Percentiles rank a stretch among this genome's conserved stretches.
Conservation (phyloP, 495 filamentous ascomycete genomes). For the Daldinia concentrica region DNA sequence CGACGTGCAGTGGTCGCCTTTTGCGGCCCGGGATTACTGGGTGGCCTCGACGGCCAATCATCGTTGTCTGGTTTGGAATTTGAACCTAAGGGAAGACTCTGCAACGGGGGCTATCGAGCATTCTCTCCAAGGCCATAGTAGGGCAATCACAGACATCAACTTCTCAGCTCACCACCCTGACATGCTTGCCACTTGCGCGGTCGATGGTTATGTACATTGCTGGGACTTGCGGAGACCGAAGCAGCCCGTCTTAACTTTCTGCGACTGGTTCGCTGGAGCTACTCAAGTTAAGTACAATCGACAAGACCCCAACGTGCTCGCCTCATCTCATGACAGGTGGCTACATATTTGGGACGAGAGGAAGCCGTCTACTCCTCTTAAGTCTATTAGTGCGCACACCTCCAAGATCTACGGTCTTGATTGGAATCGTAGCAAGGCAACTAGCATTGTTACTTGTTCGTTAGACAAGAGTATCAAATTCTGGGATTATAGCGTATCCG, state of each 20-base stretch:
- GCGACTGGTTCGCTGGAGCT: slow-evolving; percentile 93
- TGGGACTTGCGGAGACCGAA: slow-evolving; percentile 86
- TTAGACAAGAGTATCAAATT: slow-evolving; percentile 93
- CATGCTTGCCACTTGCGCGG: slow-evolving; percentile 85
- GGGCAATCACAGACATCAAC: slow-evolving; percentile 96
- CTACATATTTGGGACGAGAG: slow-evolving; percentile 92
- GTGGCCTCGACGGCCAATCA: slow-evolving; percentile 94
- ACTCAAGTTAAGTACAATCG: slow-evolving; percentile 97
- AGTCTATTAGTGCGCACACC: slow-evolving; percentile 86
- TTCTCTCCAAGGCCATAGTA: slow-evolving; percentile 86
- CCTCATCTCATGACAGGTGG: slow-evolving; percentile 88
- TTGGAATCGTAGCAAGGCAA: slow-evolving; percentile 82
- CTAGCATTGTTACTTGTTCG: slow-evolving; percentile 84
- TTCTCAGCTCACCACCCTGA: slow-evolving; percentile 94
- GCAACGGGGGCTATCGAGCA: slow-evolving; percentile 81
- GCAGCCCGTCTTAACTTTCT: slow-evolving; percentile 82
- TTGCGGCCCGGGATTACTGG: slow-evolving; percentile 89
- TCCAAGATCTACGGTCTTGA: slow-evolving; percentile 97
- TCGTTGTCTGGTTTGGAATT: slow-evolving; percentile 94
- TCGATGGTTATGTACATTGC: slow-evolving; percentile 92
- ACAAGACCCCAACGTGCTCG: slow-evolving; percentile 83
- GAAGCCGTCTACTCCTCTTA: slow-evolving; percentile 78
- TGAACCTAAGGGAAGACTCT: slow-evolving; percentile 76
- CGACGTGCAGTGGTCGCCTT: slow-evolving; percentile 98
- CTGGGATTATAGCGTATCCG: slow-evolving; percentile 80